A percentile compares a stretch with the other conserved stretches of the same genome.
phyloP scores from a whole-genome alignment of 352 stramenopile species.

The Phytopythium cucurbitacearum region DNA sequence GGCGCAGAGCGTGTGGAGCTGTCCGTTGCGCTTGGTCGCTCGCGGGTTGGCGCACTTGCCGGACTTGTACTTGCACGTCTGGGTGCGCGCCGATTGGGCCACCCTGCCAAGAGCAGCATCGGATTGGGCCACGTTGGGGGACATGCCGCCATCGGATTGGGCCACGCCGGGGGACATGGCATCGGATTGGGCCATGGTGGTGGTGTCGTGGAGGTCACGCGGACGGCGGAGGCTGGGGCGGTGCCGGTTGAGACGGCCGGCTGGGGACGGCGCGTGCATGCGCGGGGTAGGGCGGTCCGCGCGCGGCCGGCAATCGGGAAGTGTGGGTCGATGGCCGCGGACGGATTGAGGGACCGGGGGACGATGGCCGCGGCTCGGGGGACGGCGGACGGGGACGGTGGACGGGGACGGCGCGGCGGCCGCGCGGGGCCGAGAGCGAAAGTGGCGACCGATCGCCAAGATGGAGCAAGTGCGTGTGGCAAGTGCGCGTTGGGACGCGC shows the following conservation, averaged over 20 bases:
- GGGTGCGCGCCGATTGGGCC: constrained; percentile 17
- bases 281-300: not conserved
- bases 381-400: no score
- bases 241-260: constrained; percentile 14
- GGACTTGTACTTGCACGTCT: constrained; percentile 87
- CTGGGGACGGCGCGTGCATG: no score
- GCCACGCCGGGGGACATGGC: no score
- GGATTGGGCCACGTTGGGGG: no score
- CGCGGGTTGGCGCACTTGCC: constrained; percentile 80
- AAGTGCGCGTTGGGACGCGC: constrained; percentile 2
- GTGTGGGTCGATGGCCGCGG: not conserved
- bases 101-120: no score
- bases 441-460: no score
- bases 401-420: no score
- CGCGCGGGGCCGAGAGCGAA: no score
- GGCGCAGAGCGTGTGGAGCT: constrained; percentile 81
- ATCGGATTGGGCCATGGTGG: no score
- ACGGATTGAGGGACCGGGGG: not conserved
- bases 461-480: constrained; percentile 1
- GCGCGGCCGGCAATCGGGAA: constrained; percentile 1
- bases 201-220: no score
- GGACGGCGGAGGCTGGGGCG: constrained; percentile 1
- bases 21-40: constrained; percentile 80
- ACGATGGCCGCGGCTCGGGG: not conserved
- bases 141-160: no score